These are phyloP conservation scores for Alternaria atra DNA, from an alignment of 2,329 filamentous ascomycete genomes.

Conservation along the genomic window DNA sequence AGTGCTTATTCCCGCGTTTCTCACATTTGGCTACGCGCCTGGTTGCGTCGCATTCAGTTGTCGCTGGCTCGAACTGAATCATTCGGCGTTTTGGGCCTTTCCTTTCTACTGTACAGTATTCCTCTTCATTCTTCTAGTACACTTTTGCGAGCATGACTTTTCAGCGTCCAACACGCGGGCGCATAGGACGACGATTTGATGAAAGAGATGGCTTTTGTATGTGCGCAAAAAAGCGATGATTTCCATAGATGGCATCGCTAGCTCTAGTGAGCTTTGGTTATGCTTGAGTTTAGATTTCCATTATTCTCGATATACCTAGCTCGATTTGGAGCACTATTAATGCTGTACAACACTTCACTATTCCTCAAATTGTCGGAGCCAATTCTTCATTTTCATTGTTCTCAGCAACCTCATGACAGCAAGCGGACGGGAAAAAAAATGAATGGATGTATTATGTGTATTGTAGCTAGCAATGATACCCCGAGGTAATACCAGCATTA, in stretches of 20 bases:
- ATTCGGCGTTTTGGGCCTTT: slow-evolving; percentile 2
- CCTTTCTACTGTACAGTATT: slow-evolving; percentile 18
- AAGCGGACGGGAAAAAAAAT: background rate
- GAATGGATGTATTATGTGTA: background rate
- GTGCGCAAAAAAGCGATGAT: slow-evolving; percentile 18
- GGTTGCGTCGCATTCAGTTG: slow-evolving; percentile 17
- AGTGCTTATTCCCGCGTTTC: slow-evolving; percentile 8
- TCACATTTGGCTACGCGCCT: background rate
- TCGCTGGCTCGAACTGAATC: slow-evolving; percentile 23
- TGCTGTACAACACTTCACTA: slow-evolving; percentile 14
- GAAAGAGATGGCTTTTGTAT: slow-evolving; percentile 23
- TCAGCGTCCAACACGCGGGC: slow-evolving; percentile 20
- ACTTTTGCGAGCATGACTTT: slow-evolving; percentile 8
- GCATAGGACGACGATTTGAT: slow-evolving; percentile 18
- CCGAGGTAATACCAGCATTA: background rate
- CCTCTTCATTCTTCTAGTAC: background rate
- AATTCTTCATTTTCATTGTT: background rate
- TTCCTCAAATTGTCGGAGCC: background rate
- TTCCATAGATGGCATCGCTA: slow-evolving; percentile 12
- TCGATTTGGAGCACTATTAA: slow-evolving; percentile 17
- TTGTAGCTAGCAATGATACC: slow-evolving; percentile 1
- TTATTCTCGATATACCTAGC: slow-evolving; percentile 6
- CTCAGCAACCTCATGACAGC: background rate
- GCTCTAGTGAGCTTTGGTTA: slow-evolving; percentile 7
- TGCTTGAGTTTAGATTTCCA: slow-evolving; percentile 10